Evolutionary conservation across 2,329 filamentous ascomycete genomes (phyloP).

Genomic region (Coniochaeta sp.): DNA sequence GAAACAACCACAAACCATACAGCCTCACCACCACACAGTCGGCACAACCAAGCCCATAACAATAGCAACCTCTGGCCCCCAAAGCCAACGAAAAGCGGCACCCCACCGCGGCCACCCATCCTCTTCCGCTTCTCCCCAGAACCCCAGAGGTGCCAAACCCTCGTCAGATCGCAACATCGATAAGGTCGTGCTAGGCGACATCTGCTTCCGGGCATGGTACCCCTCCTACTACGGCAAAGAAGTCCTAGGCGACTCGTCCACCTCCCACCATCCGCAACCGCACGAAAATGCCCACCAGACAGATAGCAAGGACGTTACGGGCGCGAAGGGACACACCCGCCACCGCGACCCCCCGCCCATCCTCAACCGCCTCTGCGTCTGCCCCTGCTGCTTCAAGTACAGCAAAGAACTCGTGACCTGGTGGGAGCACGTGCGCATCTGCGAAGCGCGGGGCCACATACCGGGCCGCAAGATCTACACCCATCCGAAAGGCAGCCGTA

Average conservation of each 20-base stretch:
- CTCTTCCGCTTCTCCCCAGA: neutral
- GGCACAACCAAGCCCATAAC: conserved; percentile 14
- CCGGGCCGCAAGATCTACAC: conserved; percentile 71
- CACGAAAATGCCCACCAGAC: conserved; percentile 3
- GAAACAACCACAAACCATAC: neutral
- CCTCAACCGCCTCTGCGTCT: conserved; percentile 72
- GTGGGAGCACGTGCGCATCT: conserved; percentile 51
- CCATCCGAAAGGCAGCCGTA: conserved; percentile 41
- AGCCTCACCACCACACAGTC: conserved; percentile 10
- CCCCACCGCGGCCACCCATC: conserved; percentile 1
- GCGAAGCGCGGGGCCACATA: conserved; percentile 38
- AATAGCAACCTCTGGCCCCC: conserved; percentile 12
- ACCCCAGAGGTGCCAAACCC: conserved; percentile 5
- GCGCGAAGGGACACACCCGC: conserved; percentile 18
- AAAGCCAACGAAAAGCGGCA: conserved; percentile 6
- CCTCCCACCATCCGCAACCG: neutral
- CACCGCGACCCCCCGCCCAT: conserved; percentile 28
- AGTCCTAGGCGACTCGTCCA: conserved; percentile 47
- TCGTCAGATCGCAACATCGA: conserved; percentile 68
- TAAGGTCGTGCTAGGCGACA: conserved; percentile 76
- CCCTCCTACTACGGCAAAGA: conserved; percentile 83
- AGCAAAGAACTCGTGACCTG: conserved; percentile 54
- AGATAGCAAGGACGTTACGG: conserved; percentile 15
- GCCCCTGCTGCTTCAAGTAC: conserved; percentile 92
- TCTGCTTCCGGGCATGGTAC: conserved; percentile 86